phyloP scores from a whole-genome alignment of 352 stramenopile genomes.

The Globisporangium middletonii region DNA sequence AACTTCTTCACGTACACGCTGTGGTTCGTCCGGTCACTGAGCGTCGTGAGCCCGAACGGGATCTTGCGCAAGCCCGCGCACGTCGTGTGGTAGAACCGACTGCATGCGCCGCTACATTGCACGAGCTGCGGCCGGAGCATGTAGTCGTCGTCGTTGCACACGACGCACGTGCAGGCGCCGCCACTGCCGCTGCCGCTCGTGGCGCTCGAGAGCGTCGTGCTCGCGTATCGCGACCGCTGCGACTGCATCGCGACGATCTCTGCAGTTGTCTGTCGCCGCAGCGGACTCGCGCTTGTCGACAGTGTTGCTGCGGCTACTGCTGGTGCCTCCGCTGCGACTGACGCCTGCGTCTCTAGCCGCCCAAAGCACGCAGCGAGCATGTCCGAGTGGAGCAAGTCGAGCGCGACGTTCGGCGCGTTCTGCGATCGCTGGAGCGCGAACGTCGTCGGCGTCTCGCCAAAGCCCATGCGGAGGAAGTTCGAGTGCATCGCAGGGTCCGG shows the following conservation, averaged over 20 bases:
- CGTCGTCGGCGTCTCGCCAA: constrained; percentile 61
- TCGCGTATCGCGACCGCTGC: constrained; percentile 44
- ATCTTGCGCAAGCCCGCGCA: constrained; percentile 76
- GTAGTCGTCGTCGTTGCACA: constrained; percentile 79
- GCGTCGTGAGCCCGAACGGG: constrained; percentile 75
- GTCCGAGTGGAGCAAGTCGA: constrained; percentile 70
- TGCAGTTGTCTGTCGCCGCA: constrained; percentile 54
- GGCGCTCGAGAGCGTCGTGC: constrained; percentile 12
- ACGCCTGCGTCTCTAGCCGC: constrained; percentile 10
- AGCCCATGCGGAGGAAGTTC: constrained; percentile 79
- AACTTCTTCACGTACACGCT: constrained; percentile 79
- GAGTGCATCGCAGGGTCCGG: constrained; percentile 76
- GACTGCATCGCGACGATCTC: constrained; percentile 73
- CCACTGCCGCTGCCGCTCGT: neutral
- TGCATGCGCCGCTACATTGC: constrained; percentile 39
- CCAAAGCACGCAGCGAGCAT: constrained; percentile 45
- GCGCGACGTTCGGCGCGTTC: constrained; percentile 67
- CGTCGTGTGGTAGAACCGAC: constrained; percentile 61
- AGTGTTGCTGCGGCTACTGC: constrained; percentile 1
- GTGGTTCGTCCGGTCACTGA: constrained; percentile 79
- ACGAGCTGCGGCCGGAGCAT: constrained; percentile 78
- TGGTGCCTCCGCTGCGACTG: constrained; percentile 1
- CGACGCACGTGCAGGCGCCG: constrained; percentile 32
- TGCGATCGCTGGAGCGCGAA: constrained; percentile 76
- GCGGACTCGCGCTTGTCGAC: neutral